Conservation (phyloP, 1,284 basidiomycete species). For the Kwoniella shivajii region DNA sequence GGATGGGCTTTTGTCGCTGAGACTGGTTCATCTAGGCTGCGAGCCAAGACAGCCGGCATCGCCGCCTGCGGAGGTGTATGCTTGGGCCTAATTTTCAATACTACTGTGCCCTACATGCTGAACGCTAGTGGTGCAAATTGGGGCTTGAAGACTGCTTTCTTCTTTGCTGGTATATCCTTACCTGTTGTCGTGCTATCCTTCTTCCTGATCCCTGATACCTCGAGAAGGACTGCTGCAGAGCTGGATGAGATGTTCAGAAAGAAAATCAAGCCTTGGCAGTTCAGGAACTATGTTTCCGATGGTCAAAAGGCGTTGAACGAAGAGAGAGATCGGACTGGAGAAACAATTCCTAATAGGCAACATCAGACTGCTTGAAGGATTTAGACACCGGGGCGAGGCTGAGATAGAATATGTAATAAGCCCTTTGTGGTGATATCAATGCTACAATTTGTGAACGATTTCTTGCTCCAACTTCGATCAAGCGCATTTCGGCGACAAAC, state of each 20-base stretch:
- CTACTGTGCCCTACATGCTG: conserved; percentile 32
- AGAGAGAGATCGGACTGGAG: conserved; percentile 26
- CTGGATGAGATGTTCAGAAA: conserved; percentile 43
- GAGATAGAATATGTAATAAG: too few relatives aligned
- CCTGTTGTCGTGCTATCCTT: conserved; percentile 29
- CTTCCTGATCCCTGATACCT: conserved; percentile 40
- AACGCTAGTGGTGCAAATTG: conserved; percentile 17
- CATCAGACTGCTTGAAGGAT: not conserved
- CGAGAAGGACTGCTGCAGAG: conserved; percentile 33
- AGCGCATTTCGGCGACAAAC: too few relatives aligned
- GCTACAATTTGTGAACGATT: too few relatives aligned
- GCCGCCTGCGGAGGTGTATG: conserved; percentile 32
- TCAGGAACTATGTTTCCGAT: conserved; percentile 32
- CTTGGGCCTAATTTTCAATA: conserved; percentile 35
- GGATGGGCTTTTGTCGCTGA: conserved; percentile 48
- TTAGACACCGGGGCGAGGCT: too few relatives aligned
- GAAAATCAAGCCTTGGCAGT: conserved; percentile 37
- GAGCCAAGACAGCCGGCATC: conserved; percentile 57
- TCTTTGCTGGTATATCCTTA: conserved; percentile 30
- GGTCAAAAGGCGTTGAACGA: conserved; percentile 32
- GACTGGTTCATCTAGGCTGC: conserved; percentile 51
- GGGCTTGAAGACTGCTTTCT: conserved; percentile 35
- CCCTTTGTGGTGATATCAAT: too few relatives aligned
- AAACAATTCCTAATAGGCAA: conserved; percentile 20
- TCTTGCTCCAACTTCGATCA: too few relatives aligned